A percentile compares a stretch with the other conserved stretches of the same genome.
These are phyloP conservation scores for Podila epigama DNA, from an alignment of 192 early-diverging fungal species.

Conservation along the genomic window DNA sequence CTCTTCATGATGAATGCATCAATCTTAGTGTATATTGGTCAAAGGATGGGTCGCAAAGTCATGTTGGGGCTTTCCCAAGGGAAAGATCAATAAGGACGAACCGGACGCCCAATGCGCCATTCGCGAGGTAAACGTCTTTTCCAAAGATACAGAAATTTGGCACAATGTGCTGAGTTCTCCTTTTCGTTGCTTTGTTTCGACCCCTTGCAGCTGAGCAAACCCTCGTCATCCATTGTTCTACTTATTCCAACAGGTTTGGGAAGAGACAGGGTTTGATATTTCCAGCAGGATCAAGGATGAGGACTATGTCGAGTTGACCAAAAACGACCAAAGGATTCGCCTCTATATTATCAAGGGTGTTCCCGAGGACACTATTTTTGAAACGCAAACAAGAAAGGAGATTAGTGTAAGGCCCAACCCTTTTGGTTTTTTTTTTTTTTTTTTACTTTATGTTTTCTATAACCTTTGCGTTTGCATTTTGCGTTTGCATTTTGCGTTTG, in stretches of 20 bases:
- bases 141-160: background rate
- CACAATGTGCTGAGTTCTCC: background rate
- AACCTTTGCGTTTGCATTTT: background rate
- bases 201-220: background rate
- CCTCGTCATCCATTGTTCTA: background rate
- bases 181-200: slow-evolving; percentile 10
- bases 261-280: slow-evolving; percentile 96
- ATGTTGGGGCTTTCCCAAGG: slow-evolving; percentile 98
- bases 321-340: slow-evolving; percentile 89
- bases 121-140: slow-evolving; percentile 74
- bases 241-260: slow-evolving; percentile 68
- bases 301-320: slow-evolving; percentile 87
- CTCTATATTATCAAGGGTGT: slow-evolving; percentile 93
- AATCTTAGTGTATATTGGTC: slow-evolving; percentile 78
- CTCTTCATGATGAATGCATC: background rate
- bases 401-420: slow-evolving; percentile 93
- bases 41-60: slow-evolving; percentile 90
- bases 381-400: slow-evolving; percentile 89
- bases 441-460: background rate
- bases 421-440: too few relatives aligned
- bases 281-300: slow-evolving; percentile 70
- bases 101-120: slow-evolving; percentile 85
- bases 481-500: background rate
- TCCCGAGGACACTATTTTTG: slow-evolving; percentile 80
- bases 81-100: slow-evolving; percentile 99